phyloP scores from a whole-genome alignment of 139 green algal genomes.

The Micractinium sp. region DNA sequence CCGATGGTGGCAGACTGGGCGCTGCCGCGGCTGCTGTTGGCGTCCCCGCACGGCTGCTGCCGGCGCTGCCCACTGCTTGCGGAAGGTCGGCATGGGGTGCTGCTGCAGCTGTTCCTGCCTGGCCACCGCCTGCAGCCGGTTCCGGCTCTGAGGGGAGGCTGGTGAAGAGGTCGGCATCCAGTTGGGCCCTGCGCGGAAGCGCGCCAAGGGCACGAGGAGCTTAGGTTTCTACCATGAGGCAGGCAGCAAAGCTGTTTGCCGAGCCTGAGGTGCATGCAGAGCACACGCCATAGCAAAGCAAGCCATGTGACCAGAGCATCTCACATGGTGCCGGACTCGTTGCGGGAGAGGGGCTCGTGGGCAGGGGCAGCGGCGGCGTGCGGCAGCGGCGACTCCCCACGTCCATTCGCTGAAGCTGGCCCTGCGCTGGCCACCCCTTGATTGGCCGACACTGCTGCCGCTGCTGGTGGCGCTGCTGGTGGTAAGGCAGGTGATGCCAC shows the following conservation, averaged over 20 bases:
- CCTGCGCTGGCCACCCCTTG: background rate
- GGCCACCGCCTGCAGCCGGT: too few relatives aligned
- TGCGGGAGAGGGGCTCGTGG: background rate
- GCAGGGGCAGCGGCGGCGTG: background rate
- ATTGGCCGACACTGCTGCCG: background rate
- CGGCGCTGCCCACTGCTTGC: background rate
- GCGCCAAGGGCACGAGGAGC: background rate
- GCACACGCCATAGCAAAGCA: too few relatives aligned
- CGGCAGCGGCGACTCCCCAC: background rate
- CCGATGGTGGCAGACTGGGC: too few relatives aligned
- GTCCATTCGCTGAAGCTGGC: background rate
- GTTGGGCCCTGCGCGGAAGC: background rate
- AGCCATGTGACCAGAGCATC: background rate
- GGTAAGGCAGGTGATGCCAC: background rate
- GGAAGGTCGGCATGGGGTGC: background rate
- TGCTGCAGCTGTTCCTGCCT: background rate
- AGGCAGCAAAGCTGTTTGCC: background rate
- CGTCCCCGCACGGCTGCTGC: background rate
- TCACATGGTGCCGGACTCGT: background rate
- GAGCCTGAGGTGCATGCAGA: background rate
- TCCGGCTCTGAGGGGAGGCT: background rate
- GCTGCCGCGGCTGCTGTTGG: background rate
- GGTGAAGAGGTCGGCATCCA: conserved; percentile 31
- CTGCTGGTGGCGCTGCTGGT: background rate
- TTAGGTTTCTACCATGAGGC: background rate